Conservation (phyloP, 345 rosid species). For the Lepidium sativum region DNA sequence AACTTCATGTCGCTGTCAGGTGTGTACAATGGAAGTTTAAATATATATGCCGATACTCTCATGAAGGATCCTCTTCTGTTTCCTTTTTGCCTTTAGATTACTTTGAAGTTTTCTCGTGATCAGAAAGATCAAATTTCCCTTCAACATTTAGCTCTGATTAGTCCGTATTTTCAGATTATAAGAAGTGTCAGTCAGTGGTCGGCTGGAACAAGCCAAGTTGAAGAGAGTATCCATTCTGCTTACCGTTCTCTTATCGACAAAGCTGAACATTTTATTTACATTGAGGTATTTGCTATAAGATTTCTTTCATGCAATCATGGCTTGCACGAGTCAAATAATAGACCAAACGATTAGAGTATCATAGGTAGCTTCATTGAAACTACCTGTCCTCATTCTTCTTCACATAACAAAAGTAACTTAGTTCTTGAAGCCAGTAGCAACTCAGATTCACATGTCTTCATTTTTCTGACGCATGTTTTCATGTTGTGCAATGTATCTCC, state of each 20-base stretch:
- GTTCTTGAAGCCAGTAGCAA: conserved; percentile 5
- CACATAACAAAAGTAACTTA: not conserved
- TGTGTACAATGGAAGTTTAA: conserved; percentile 31
- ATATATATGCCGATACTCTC: not conserved
- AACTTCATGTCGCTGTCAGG: conserved; percentile 93
- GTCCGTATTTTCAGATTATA: conserved; percentile 52
- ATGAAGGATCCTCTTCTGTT: conserved; percentile 2
- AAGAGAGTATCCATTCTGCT: conserved; percentile 93
- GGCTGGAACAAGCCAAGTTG: conserved; percentile 94
- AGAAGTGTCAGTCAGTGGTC: conserved; percentile 99
- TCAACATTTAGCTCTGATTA: conserved; percentile 14
- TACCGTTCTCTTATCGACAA: conserved; percentile 92
- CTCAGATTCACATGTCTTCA: conserved; percentile 7
- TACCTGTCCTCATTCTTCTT: not conserved
- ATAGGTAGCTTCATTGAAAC: not conserved
- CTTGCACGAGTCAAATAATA: not conserved
- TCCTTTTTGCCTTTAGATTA: conserved; percentile 12
- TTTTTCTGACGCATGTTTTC: conserved; percentile 32
- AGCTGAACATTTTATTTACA: conserved; percentile 88
- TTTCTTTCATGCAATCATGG: not conserved
- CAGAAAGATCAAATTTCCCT: not conserved
- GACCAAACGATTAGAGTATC: not conserved
- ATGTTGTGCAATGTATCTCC: conserved; percentile 42
- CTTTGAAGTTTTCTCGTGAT: not conserved
- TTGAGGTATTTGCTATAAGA: conserved; percentile 54